Percentiles rank a stretch among this genome's conserved stretches.
Conservation (phyloP, 2,329 filamentous ascomycete species). For the Epicoccum sorghinum region DNA sequence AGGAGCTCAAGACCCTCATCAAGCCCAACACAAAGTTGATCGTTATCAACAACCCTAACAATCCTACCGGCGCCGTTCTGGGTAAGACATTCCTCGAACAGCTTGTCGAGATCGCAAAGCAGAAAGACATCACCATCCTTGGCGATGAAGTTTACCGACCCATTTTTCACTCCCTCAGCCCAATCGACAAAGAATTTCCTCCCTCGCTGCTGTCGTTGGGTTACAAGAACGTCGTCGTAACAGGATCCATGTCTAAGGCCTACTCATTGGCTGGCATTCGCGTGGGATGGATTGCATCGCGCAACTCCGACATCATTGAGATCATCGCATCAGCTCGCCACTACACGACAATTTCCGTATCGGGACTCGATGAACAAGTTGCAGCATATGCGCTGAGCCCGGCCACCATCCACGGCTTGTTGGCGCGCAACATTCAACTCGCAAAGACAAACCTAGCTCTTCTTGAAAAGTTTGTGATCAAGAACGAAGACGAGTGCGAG, state of each 20-base stretch:
- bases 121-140: conserved; percentile 69
- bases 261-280: conserved; percentile 83
- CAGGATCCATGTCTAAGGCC: conserved; percentile 84
- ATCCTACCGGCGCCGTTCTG: conserved; percentile 77
- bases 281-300: conserved; percentile 80
- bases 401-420: conserved; percentile 66
- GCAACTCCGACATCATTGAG: conserved; percentile 66
- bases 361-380: conserved; percentile 79
- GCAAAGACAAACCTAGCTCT: conserved; percentile 71
- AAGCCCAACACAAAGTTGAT: conserved; percentile 74
- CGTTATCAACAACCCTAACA: conserved; percentile 78
- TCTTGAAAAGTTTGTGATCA: conserved; percentile 70
- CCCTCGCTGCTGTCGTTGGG: conserved; percentile 74
- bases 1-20: conserved; percentile 69
- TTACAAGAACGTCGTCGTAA: conserved; percentile 73
- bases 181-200: conserved; percentile 61
- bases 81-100: conserved; percentile 64
- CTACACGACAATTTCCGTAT: conserved; percentile 86
- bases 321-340: conserved; percentile 70
- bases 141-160: conserved; percentile 85
- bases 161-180: conserved; percentile 73
- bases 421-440: conserved; percentile 68
- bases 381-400: conserved; percentile 75
- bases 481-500: conserved; percentile 66
- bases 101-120: conserved; percentile 68